Evolutionary conservation across 306 rosid genomes (phyloP), one percentile per base, ranked within the genome.

Genomic region (Vicia villosa): DNA sequence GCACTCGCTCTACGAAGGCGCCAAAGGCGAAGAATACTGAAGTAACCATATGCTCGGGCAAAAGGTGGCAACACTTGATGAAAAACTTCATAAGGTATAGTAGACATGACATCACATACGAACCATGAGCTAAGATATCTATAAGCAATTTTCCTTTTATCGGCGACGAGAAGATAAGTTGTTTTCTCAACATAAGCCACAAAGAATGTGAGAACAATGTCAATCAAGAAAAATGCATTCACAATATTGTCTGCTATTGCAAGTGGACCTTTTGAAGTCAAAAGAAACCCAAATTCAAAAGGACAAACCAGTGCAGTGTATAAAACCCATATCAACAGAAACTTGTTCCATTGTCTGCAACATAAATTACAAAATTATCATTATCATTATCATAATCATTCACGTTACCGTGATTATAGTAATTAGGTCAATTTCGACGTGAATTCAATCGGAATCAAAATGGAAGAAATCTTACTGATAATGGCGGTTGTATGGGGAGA

Each of bases 241-340:
- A 92, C 95, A 41, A 89, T 57, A 12, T 86, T 92, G 64, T 92
- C 98, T 0, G 19, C 8, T 5, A 77, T 28, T 13, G 82, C 74
- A 0, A 89, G 68, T 19, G 30, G 2, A 17, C 84, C 89, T 4
- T 6, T 66, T 5, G 89, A 67, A 11, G 38, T 42, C 8, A 56
- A 66, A 2, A 89, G 73, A 74, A 89, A 89, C 45, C 92, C 98
- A 55, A 92, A 86, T 70, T 92, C 96, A 80, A 87, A 92, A 0
- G 95, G 98, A 6, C 86, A 87, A 0, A 80, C 86, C 89, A 95
- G 86, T 3, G 95, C 92, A 0, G 97, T 89, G 81, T 92, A 92
- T 63, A 84, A 67, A 19, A 92, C 96, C 10, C 86, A 72, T 28
- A 78, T 5, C 9, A 89, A 47, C 55, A 92, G 54, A 79, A 87